These are phyloP conservation scores for Penicillium sclerotigenum DNA, from an alignment of 2,329 filamentous ascomycete species.

Conservation along the genomic window DNA sequence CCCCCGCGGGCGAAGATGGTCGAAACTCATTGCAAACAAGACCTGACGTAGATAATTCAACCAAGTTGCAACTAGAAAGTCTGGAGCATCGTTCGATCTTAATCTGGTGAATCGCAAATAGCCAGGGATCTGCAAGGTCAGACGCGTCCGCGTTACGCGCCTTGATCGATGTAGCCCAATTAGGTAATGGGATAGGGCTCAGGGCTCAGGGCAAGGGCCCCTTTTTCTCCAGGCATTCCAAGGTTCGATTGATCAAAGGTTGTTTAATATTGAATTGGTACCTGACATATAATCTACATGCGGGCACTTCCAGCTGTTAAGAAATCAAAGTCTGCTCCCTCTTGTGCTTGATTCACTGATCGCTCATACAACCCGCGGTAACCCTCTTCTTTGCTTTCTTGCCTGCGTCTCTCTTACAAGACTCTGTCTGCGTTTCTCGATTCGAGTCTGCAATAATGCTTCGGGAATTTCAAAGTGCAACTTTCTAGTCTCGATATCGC, in stretches of 20 bases:
- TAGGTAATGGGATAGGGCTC: conserved; percentile 24
- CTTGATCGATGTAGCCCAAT: conserved; percentile 26
- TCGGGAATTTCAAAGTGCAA: conserved; percentile 45
- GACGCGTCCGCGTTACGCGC: conserved; percentile 31
- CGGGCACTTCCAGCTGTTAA: conserved; percentile 27
- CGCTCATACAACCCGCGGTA: conserved; percentile 44
- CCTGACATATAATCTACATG: neutral
- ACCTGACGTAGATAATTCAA: neutral
- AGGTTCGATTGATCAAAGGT: neutral
- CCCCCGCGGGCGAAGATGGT: conserved; percentile 38
- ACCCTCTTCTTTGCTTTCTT: conserved; percentile 34
- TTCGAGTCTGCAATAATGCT: conserved; percentile 40
- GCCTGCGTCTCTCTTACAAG: conserved; percentile 16
- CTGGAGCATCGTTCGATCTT: conserved; percentile 10
- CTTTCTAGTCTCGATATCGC: conserved; percentile 44
- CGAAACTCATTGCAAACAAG: conserved; percentile 33
- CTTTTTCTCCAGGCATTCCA: neutral
- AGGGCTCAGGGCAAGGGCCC: conserved; percentile 34
- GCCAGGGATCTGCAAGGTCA: conserved; percentile 6
- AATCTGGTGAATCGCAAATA: conserved; percentile 7
- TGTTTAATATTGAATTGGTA: neutral
- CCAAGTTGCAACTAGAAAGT: conserved; percentile 5
- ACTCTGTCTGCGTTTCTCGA: conserved; percentile 31
- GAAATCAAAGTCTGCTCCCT: conserved; percentile 43
- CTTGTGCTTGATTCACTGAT: conserved; percentile 44